Percentiles rank a stretch among this genome's conserved stretches.
Evolutionary conservation across 352 stramenopile species (phyloP).

Genomic region (Saprolegnia parasitica): DNA sequence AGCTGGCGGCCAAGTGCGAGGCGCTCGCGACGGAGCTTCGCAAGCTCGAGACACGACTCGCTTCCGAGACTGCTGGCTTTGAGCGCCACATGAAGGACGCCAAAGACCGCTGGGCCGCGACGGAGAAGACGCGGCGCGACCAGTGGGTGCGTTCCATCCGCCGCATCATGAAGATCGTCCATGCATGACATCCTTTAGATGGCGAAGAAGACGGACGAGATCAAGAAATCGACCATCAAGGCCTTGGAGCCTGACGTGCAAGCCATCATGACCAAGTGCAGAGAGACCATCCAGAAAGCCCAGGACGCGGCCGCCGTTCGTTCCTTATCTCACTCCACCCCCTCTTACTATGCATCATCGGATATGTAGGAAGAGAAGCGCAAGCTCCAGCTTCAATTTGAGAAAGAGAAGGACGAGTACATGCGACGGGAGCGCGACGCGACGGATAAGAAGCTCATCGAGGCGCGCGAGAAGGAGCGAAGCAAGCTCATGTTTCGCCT

Average conservation of each 20-base stretch:
- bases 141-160: slow-evolving; percentile 58
- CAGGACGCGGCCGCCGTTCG: slow-evolving; percentile 40
- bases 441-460: slow-evolving; percentile 63
- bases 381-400: slow-evolving; percentile 46
- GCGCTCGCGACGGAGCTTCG: slow-evolving; percentile 64
- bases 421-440: slow-evolving; percentile 60
- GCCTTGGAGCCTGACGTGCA: slow-evolving; percentile 77
- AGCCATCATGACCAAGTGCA: slow-evolving; percentile 69
- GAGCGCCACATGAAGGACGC: slow-evolving; percentile 75
- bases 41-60: slow-evolving; percentile 39
- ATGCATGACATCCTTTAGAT: slow-evolving; percentile 42
- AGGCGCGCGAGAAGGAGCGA: slow-evolving; percentile 70
- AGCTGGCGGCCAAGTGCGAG: slow-evolving; percentile 66
- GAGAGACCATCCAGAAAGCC: slow-evolving; percentile 58
- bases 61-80: slow-evolving; percentile 52
- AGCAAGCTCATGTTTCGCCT: slow-evolving; percentile 63
- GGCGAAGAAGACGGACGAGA: slow-evolving; percentile 77
- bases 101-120: slow-evolving; percentile 59
- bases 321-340: background rate
- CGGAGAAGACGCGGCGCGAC: slow-evolving; percentile 65
- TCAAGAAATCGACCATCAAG: slow-evolving; percentile 78
- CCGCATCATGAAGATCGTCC: too few relatives aligned
- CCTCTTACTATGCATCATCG: background rate
- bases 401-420: slow-evolving; percentile 51
- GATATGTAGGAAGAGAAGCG: slow-evolving; percentile 43